These are phyloP conservation scores for Acanthamoeba culbertsoni DNA, from an alignment of 208 protist species.

Conservation along the genomic window DNA sequence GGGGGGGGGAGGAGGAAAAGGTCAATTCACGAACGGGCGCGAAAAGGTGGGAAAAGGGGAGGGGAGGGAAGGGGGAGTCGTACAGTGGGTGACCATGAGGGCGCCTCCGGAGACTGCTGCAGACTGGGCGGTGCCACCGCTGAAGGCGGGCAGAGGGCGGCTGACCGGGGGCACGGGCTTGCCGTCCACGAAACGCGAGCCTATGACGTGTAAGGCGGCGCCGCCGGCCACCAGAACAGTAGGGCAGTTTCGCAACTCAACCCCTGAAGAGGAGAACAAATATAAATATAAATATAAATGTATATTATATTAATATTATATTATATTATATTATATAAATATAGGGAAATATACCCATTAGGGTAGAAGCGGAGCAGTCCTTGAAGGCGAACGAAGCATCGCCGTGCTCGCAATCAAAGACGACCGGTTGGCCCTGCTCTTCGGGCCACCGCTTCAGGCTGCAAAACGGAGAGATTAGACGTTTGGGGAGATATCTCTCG, in stretches of 20 bases:
- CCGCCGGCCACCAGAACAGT: not conserved
- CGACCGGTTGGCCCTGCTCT: not conserved
- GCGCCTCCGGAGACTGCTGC: not conserved
- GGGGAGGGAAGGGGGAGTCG: too few relatives aligned
- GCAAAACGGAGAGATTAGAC: not conserved
- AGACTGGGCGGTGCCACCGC: not conserved
- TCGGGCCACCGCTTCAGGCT: conserved; percentile 34
- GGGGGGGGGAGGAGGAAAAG: too few relatives aligned
- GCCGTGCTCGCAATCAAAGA: conserved; percentile 25
- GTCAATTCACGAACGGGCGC: too few relatives aligned
- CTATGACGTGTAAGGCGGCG: not conserved
- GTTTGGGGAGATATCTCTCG: too few relatives aligned
- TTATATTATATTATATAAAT: too few relatives aligned
- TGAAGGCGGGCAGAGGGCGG: not conserved
- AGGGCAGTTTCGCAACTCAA: not conserved
- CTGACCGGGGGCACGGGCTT: not conserved
- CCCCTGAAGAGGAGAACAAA: not conserved
- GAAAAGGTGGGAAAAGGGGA: too few relatives aligned
- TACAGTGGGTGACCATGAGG: not conserved
- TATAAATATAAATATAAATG: not conserved
- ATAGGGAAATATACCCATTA: not conserved
- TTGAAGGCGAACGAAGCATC: not conserved
- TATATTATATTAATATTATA: too few relatives aligned
- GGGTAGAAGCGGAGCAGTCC: not conserved
- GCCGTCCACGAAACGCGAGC: not conserved